Evolutionary conservation across 2,329 filamentous ascomycete species (phyloP), one percentile per base, ranked within the genome.

Genomic region (Colletotrichum somersetense): DNA sequence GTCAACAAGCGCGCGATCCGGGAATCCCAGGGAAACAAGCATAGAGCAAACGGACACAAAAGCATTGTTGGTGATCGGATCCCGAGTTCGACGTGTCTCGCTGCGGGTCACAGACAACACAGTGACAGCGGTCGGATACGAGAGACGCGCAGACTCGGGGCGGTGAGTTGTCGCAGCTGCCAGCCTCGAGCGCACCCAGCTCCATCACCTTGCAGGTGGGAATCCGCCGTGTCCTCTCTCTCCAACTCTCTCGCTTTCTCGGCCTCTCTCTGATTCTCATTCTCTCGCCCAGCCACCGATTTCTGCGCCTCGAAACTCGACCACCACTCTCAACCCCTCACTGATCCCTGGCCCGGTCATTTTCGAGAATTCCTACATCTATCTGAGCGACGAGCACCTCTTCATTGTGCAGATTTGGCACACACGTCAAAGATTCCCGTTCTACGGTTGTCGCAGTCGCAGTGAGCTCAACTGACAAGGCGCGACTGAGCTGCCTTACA

Each of bases 201-300:
- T 64, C 69, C 69, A 69, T 72, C 58, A 52, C 42, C 46, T 69
- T 69, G 69, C 69, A 72, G 53, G 59, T 58, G 56, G 61, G 61
- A 53, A 63, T 53, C 48, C 10, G 46, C 38, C 18, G 52, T 55
- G 52, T n/a, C 48, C 48, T 11, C 30, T 30, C 30, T 30, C 30
- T 30, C 30, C 30, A 30, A 11, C 33, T 23, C 35, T 40, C 38
- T 33, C 35, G 26, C 6, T 44, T 56, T 12, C 52, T 18, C 3
- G 1, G n/a, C 7, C 35, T 18, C 23, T 26, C 30, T 33, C 52
- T 33, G 18, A 33, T 20, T 52, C 53, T 62, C 44, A n/a, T 40
- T 53, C 33, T 40, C 23, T 72, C 50, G 59, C 69, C 69, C 69
- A 72, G 69, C 69, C 69, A 72, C 69, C 69, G 58, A 68, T 72